Evolutionary conservation across 2,329 filamentous ascomycete species (phyloP), one percentile per base, ranked within the genome.

Genomic region (Alternaria arborescens): DNA sequence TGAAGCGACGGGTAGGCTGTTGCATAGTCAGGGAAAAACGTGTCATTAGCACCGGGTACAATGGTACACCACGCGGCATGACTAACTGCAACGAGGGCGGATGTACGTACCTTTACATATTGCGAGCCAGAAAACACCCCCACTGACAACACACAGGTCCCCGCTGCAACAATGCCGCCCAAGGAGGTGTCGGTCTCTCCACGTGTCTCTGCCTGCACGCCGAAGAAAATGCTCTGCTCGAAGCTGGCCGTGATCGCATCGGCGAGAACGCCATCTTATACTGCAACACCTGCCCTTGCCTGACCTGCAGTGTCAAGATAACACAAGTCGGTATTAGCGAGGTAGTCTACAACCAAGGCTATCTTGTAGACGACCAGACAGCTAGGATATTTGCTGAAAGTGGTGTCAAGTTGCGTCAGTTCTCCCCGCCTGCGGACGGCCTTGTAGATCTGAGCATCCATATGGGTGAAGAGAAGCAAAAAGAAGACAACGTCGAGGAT

Each of bases 271-370:
- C 91, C 38, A 91, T 93, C 51, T 82, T 99, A 26, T 99, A 97
- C 80, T 97, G 94, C 79, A 92, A 97, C 76, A 97, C 94, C 0
- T 99, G 95, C 79, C 95, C 95, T 4, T 99, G 95, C 77, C 83
- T 99, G 78, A 99, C 95, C 3, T 99, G 95, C 80, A 97, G 93
- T 72, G 97, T 99, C 82, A 99, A 99, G 83, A 98, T 99, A 73
- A 92, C 93, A 22, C 95, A 99, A 81, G 93, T 98, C 8, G 95
- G 95, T 18, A 97, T 99, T 67, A 88, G 87, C 42, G 95, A 99
- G 83, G 95, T 99, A 14, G 94, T 99, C 14, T 99, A 97, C 73
- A 94, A 89, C 67, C 91, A 96, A 75, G 89, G 91, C 26, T 99
- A 99, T 77, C 94, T 94, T 77, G 97, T 99, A 90, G 95, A 99